phyloP scores from a whole-genome alignment of 2,329 filamentous ascomycete species.

The Colletotrichum tropicale region DNA sequence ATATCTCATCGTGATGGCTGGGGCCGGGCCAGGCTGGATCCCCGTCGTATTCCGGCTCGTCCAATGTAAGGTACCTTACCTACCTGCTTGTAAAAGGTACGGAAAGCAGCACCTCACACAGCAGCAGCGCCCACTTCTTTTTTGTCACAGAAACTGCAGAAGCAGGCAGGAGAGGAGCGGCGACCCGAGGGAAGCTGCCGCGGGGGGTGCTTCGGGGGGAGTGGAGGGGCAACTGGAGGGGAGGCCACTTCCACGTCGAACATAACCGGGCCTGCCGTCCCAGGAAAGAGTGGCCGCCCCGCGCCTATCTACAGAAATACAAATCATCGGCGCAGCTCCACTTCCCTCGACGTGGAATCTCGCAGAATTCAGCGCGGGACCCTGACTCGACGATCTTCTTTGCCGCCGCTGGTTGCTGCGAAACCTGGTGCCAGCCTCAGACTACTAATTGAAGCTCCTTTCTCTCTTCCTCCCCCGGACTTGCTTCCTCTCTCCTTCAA shows the following conservation, averaged over 20 bases:
- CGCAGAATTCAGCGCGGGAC: constrained; percentile 17
- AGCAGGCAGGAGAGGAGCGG: background rate
- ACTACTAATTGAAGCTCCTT: constrained; percentile 10
- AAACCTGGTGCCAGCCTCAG: background rate
- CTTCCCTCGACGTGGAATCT: constrained; percentile 18
- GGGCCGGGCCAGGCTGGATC: background rate
- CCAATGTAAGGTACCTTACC: background rate
- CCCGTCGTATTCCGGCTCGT: background rate
- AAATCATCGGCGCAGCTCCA: constrained; percentile 18
- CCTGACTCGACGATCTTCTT: constrained; percentile 11
- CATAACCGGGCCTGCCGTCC: background rate
- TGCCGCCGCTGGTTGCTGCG: background rate
- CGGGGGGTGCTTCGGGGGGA: background rate
- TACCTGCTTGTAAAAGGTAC: background rate
- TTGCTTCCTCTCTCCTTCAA: background rate
- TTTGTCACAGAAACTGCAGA: constrained; percentile 1
- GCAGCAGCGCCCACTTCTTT: background rate
- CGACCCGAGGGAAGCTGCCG: background rate
- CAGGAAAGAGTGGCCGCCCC: constrained; percentile 8
- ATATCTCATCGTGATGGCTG: background rate
- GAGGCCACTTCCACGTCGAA: background rate
- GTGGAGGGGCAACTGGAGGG: background rate
- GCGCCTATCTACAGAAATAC: constrained; percentile 14
- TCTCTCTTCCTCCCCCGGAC: background rate
- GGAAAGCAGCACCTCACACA: background rate